A percentile compares a stretch with the other conserved stretches of the same genome.
These are phyloP conservation scores for Purpureocillium lavendulum DNA, from an alignment of 2,329 filamentous ascomycete species.

Conservation along the genomic window DNA sequence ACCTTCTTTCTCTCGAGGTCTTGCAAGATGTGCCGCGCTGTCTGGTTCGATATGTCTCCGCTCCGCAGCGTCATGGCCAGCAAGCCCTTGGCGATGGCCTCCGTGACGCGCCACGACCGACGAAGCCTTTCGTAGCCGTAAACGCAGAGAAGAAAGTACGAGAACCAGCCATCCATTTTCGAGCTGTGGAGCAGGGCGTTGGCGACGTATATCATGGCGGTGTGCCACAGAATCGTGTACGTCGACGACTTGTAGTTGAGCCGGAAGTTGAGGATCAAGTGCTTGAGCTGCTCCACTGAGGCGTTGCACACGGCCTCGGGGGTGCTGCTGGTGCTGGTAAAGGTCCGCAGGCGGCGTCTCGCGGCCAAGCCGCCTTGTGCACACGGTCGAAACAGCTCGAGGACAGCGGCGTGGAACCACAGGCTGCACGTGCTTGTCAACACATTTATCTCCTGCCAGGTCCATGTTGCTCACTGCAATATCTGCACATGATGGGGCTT, in stretches of 20 bases:
- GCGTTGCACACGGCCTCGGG: conserved; percentile 17
- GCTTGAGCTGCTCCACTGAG: conserved; percentile 27
- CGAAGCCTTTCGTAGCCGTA: conserved; percentile 24
- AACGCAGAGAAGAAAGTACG: conserved; percentile 24
- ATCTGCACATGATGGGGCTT: conserved; percentile 19
- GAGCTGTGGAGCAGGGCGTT: conserved; percentile 23
- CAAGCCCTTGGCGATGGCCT: conserved; percentile 19
- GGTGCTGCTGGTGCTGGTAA: conserved; percentile 12
- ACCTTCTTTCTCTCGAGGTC: conserved; percentile 18
- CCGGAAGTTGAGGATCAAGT: conserved; percentile 22
- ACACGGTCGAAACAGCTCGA: conserved; percentile 17
- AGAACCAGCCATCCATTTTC: conserved; percentile 19
- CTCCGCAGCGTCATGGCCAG: conserved; percentile 21
- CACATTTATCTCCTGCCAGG: too few relatives aligned
- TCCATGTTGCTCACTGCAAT: conserved; percentile 10
- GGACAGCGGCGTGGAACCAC: conserved; percentile 12
- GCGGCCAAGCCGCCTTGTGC: neutral
- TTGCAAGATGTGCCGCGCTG: conserved; percentile 20
- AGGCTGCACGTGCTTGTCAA: conserved; percentile 6
- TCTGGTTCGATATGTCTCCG: conserved; percentile 16
- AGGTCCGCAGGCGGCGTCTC: conserved; percentile 13
- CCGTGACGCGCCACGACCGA: conserved; percentile 21
- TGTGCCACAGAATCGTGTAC: conserved; percentile 28
- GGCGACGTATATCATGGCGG: conserved; percentile 24
- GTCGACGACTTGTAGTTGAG: conserved; percentile 18